Evolutionary conservation across 768 basidiomycete genomes (phyloP).

Genomic region (Serendipita sp.): DNA sequence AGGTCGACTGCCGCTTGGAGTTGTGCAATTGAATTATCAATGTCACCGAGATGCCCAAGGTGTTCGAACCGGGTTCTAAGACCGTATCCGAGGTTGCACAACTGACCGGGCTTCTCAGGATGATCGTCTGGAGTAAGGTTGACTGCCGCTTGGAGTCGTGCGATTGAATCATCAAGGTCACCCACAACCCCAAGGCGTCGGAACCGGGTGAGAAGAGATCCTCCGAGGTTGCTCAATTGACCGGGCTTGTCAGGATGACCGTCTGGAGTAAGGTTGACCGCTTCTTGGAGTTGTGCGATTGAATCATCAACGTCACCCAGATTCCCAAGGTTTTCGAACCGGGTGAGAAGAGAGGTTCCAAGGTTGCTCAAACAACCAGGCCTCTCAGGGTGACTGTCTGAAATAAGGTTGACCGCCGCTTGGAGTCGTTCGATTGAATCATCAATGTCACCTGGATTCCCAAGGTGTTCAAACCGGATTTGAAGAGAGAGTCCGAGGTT

Average conservation of each 20-base stretch:
- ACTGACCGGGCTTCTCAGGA: no score
- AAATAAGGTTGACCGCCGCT: background rate
- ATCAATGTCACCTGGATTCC: background rate
- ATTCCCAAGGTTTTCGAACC: constrained; percentile 5
- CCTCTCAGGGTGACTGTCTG: background rate
- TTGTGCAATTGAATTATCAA: no score
- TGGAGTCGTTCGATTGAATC: background rate
- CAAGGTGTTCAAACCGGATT: background rate
- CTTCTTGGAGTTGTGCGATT: background rate
- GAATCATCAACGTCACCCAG: background rate
- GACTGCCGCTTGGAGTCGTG: no score
- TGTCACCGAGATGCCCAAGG: no score
- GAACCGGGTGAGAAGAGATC: no score
- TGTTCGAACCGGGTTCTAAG: no score
- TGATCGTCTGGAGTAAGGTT: no score
- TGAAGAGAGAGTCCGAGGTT: background rate
- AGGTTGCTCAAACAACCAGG: background rate
- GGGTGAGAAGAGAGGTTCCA: background rate
- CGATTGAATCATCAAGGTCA: no score
- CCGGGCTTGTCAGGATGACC: background rate
- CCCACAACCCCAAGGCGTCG: no score
- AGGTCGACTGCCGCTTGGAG: no score
- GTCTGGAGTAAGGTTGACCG: background rate
- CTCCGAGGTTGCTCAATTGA: no score
- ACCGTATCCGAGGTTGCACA: no score